phyloP scores from a whole-genome alignment of 1,284 basidiomycete species.

The Caloboletus firmus region DNA sequence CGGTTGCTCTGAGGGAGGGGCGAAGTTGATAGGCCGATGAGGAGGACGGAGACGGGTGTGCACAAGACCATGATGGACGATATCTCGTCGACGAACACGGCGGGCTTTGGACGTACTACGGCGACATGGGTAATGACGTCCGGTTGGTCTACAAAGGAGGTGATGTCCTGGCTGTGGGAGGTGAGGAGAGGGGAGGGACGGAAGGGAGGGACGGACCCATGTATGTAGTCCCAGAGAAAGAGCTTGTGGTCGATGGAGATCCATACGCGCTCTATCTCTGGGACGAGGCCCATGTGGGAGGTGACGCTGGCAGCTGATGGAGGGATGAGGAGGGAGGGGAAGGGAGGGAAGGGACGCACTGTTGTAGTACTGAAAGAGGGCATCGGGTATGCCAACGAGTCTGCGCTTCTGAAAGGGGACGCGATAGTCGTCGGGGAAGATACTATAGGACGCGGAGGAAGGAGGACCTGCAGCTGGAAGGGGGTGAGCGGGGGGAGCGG shows the following conservation, averaged over 20 bases:
- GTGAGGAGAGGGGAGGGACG: conserved; percentile 1
- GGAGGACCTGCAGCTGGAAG: conserved; percentile 55
- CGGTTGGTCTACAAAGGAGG: conserved; percentile 89
- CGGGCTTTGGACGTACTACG: conserved; percentile 75
- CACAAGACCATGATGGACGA: conserved; percentile 88
- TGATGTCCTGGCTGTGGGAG: conserved; percentile 69
- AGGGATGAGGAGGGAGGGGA: conserved; percentile 17
- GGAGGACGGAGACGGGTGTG: conserved; percentile 78
- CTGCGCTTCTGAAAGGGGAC: conserved; percentile 80
- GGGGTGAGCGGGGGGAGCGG: conserved; percentile 7
- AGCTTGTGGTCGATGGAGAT: conserved; percentile 93
- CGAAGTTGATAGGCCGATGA: conserved; percentile 80
- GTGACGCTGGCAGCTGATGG: conserved; percentile 55
- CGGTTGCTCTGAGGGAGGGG: conserved; percentile 48
- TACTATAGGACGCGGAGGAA: conserved; percentile 73
- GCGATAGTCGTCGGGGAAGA: conserved; percentile 75
- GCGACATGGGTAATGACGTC: conserved; percentile 87
- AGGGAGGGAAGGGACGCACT: conserved; percentile 44
- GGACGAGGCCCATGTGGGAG: conserved; percentile 86
- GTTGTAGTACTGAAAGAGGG: conserved; percentile 78
- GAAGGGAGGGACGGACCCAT: conserved; percentile 60
- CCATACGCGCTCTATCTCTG: conserved; percentile 94
- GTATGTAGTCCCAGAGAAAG: conserved; percentile 95
- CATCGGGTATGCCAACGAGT: conserved; percentile 79
- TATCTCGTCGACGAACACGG: conserved; percentile 93